phyloP scores from a whole-genome alignment of 192 early-diverging fungal genomes.

The Gorgonomyces haynaldii region DNA sequence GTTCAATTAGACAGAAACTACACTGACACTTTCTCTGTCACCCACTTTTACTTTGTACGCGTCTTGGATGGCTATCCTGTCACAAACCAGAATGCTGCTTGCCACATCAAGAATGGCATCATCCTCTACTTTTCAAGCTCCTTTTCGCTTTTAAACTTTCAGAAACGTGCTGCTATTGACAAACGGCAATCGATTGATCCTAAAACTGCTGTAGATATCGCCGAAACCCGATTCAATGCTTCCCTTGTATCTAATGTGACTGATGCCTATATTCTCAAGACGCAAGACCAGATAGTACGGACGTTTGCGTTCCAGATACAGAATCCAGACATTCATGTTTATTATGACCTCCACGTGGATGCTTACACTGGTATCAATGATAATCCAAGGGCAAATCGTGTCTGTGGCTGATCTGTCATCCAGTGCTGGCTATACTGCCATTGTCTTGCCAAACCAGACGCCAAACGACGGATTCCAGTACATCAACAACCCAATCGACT shows the following conservation, averaged over 20 bases:
- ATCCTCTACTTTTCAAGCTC: background rate
- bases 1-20: no score
- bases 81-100: constrained; percentile 3
- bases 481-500: background rate
- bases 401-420: background rate
- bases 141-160: background rate
- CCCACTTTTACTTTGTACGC: constrained; percentile 4
- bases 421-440: constrained; percentile 1
- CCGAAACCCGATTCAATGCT: background rate
- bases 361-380: constrained; percentile 7
- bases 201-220: background rate
- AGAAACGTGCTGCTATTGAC: background rate
- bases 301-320: constrained; percentile 3
- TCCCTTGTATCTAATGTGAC: background rate
- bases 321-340: background rate
- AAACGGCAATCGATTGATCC: no score
- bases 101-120: constrained; percentile 7
- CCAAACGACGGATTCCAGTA: constrained; percentile 3
- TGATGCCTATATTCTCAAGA: no score
- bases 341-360: constrained; percentile 3
- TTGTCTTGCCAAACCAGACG: background rate
- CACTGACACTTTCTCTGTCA: background rate
- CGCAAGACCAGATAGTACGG: background rate
- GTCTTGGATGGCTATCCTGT: background rate
- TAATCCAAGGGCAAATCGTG: no score